Percentiles rank a stretch among this genome's conserved stretches.
Evolutionary conservation across 495 filamentous ascomycete species (phyloP).

Genomic region (Lasiosphaeria ovina): DNA sequence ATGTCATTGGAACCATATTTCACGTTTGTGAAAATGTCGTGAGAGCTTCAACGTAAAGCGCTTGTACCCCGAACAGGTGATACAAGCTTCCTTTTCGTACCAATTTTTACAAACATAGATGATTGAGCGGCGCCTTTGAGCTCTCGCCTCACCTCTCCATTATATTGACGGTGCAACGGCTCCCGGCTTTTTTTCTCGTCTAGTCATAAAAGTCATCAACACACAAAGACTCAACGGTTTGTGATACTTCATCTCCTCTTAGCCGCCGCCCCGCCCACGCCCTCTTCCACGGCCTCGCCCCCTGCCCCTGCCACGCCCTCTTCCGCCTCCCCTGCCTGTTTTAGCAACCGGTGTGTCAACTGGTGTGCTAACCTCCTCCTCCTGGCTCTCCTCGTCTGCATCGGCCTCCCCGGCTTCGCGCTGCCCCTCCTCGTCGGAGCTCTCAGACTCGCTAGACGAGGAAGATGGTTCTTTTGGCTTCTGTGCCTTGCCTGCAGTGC

Average conservation of each 20-base stretch:
- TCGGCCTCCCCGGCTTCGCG: slow-evolving; percentile 44
- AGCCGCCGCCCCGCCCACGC: background rate
- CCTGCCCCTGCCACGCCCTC: slow-evolving; percentile 22
- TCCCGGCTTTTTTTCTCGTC: background rate
- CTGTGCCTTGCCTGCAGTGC: slow-evolving; percentile 39
- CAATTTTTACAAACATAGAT: too few relatives aligned
- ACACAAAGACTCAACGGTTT: background rate
- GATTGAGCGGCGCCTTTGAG: too few relatives aligned
- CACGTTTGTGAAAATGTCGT: too few relatives aligned
- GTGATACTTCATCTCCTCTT: background rate
- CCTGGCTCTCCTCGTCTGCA: slow-evolving; percentile 31
- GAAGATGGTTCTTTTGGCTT: slow-evolving; percentile 28
- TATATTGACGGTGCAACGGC: too few relatives aligned
- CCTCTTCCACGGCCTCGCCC: slow-evolving; percentile 35
- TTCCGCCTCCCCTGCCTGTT: slow-evolving; percentile 21
- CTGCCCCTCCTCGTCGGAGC: slow-evolving; percentile 54
- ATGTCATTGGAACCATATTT: too few relatives aligned
- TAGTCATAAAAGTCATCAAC: background rate
- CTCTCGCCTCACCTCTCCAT: too few relatives aligned
- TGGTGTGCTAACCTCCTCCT: slow-evolving; percentile 7
- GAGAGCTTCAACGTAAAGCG: too few relatives aligned
- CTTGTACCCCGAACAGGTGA: too few relatives aligned
- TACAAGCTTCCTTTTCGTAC: too few relatives aligned
- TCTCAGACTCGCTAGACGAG: slow-evolving; percentile 59
- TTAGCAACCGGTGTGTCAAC: slow-evolving; percentile 22